A percentile compares a stretch with the other conserved stretches of the same genome.
Evolutionary conservation across 2,329 filamentous ascomycete species (phyloP).

Genomic region (Gaeumannomyces tritici): DNA sequence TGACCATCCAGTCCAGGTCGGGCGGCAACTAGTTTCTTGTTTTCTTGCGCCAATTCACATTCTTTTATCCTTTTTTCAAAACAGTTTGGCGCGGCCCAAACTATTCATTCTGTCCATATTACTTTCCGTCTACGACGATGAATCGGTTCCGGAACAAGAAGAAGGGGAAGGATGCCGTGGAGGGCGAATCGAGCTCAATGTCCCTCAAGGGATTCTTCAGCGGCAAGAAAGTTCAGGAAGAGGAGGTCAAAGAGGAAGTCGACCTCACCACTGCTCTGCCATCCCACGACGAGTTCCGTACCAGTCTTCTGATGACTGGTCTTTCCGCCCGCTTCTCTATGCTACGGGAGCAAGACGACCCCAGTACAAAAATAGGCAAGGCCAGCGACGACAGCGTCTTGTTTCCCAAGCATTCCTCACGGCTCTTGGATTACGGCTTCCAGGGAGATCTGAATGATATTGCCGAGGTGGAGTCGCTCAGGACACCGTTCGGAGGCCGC

Average conservation of each 20-base stretch:
- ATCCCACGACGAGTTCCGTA: slow-evolving; percentile 81
- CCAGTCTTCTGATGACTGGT: slow-evolving; percentile 90
- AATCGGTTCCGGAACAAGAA: slow-evolving; percentile 71
- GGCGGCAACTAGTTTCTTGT: background rate
- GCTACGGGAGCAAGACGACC: slow-evolving; percentile 90
- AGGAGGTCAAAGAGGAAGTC: slow-evolving; percentile 54
- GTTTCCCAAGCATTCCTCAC: slow-evolving; percentile 70
- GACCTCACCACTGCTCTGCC: slow-evolving; percentile 70
- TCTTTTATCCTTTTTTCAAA: background rate
- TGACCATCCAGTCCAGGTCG: background rate
- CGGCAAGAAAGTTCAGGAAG: slow-evolving; percentile 42
- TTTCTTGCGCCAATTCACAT: background rate
- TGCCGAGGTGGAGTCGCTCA: slow-evolving; percentile 79
- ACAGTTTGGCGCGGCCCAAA: background rate
- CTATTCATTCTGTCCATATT: background rate
- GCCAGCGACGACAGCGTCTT: slow-evolving; percentile 92
- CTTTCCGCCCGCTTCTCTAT: slow-evolving; percentile 94
- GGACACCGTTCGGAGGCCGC: slow-evolving; percentile 45
- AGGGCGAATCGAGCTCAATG: slow-evolving; percentile 42
- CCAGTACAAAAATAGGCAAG: slow-evolving; percentile 79
- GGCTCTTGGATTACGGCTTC: slow-evolving; percentile 60
- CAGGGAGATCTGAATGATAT: slow-evolving; percentile 65
- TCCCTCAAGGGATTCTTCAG: slow-evolving; percentile 38
- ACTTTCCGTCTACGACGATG: slow-evolving; percentile 35
- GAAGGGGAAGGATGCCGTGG: slow-evolving; percentile 54